These are phyloP conservation scores for Sclerospora graminicola DNA, from an alignment of 352 stramenopile genomes.

Conservation along the genomic window DNA sequence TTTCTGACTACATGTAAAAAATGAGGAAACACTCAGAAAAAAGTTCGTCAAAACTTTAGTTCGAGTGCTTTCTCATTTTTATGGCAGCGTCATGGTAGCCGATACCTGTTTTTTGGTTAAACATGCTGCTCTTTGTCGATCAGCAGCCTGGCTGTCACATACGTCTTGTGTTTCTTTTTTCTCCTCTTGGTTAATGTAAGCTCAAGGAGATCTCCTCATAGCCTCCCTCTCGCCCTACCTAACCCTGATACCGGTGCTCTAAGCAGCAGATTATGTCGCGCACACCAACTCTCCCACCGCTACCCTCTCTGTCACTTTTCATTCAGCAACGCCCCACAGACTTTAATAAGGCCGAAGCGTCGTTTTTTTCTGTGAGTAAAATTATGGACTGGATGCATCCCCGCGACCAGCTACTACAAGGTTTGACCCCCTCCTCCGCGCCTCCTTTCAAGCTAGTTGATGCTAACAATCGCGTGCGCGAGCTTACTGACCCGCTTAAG, in stretches of 20 bases:
- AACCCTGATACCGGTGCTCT: constrained; percentile 16
- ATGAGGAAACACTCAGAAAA: too few relatives aligned
- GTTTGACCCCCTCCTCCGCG: constrained; percentile 14
- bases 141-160: constrained; percentile 12
- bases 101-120: too few relatives aligned
- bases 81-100: too few relatives aligned
- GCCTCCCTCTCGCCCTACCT: constrained; percentile 7
- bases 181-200: constrained; percentile 8
- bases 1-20: too few relatives aligned
- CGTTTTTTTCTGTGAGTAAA: constrained; percentile 1
- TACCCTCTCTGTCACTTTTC: constrained; percentile 19
- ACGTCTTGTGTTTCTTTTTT: constrained; percentile 1
- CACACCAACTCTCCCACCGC: constrained; percentile 8
- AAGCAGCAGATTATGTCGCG: constrained; percentile 4
- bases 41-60: too few relatives aligned
- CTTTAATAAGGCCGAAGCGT: constrained; percentile 1
- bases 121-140: constrained; percentile 2
- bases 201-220: constrained; percentile 12
- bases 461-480: constrained; percentile 59
- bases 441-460: constrained; percentile 65
- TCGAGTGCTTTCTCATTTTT: too few relatives aligned
- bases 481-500: constrained; percentile 44
- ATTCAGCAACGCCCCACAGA: constrained; percentile 9
- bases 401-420: constrained; percentile 28
- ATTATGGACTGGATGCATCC: constrained; percentile 54